phyloP scores from a whole-genome alignment of 805 yeast genomes.

The Kodamaea restingae region DNA sequence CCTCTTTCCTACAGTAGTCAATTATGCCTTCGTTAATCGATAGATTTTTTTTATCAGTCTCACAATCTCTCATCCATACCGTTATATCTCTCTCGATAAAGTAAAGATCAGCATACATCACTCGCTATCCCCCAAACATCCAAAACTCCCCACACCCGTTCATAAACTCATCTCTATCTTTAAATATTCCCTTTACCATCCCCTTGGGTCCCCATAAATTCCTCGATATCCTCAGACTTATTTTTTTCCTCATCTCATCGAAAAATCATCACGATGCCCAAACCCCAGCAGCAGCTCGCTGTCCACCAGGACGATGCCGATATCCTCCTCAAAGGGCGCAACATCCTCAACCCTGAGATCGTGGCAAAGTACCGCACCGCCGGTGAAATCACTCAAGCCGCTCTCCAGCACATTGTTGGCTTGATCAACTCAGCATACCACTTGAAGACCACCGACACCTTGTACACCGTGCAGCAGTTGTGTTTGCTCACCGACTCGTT shows the following conservation, averaged over 20 bases:
- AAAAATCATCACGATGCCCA: conserved; percentile 4
- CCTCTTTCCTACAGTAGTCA: no score
- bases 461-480: conserved; percentile 58
- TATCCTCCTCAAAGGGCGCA: conserved; percentile 66
- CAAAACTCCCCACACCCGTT: no score
- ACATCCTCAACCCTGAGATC: conserved; percentile 56
- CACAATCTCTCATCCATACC: no score
- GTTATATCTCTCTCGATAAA: no score
- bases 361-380: conserved; percentile 84
- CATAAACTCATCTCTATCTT: no score
- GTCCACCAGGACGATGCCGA: conserved; percentile 73
- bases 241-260: conserved; percentile 1
- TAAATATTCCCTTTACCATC: no score
- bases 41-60: no score
- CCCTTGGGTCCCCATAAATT: no score
- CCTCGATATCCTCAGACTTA: no score
- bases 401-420: conserved; percentile 59
- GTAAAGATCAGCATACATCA: no score
- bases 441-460: conserved; percentile 38
- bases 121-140: no score
- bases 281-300: conserved; percentile 60
- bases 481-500: conserved; percentile 81
- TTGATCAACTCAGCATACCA: conserved; percentile 76
- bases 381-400: conserved; percentile 84
- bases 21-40: no score